Percentiles rank a stretch among this genome's conserved stretches.
Evolutionary conservation across 306 rosid genomes (phyloP).

Genomic region (Cicer bijugum): DNA sequence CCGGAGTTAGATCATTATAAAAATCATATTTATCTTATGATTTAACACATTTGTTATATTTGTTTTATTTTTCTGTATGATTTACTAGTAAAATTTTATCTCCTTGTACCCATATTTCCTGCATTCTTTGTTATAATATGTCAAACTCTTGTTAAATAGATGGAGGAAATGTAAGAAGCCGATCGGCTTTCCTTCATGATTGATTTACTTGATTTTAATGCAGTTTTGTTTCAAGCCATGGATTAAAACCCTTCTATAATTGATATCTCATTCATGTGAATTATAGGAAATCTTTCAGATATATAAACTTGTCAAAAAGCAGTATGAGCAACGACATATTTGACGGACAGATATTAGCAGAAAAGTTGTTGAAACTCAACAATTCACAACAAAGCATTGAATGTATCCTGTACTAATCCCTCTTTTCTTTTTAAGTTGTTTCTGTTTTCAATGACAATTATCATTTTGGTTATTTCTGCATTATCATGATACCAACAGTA

Average conservation of each 20-base stretch:
- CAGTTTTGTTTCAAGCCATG: slow-evolving; percentile 30
- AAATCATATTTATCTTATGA: background rate
- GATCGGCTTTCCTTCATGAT: slow-evolving; percentile 16
- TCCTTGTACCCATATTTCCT: background rate
- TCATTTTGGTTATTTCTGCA: slow-evolving; percentile 34
- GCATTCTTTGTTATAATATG: slow-evolving; percentile 4
- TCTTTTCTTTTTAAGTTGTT: slow-evolving; percentile 14
- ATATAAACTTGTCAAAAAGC: slow-evolving; percentile 50
- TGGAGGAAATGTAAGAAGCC: slow-evolving; percentile 32
- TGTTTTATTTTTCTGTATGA: background rate
- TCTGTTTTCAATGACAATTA: slow-evolving; percentile 1
- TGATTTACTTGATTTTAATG: slow-evolving; percentile 30
- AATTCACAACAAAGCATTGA: slow-evolving; percentile 90
- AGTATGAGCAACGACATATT: slow-evolving; percentile 67
- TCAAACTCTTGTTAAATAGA: background rate
- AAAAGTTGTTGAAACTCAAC: slow-evolving; percentile 84
- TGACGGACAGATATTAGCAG: slow-evolving; percentile 67
- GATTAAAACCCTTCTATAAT: slow-evolving; percentile 18
- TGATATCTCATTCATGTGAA: slow-evolving; percentile 11
- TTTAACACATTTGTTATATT: background rate
- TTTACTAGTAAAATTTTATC: background rate
- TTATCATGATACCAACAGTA: slow-evolving; percentile 11
- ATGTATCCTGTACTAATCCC: slow-evolving; percentile 64
- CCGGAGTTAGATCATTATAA: background rate
- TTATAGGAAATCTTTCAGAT: slow-evolving; percentile 49